A percentile compares a stretch with the other conserved stretches of the same genome.
Conservation (phyloP, 2,329 filamentous ascomycete species). For the Talaromyces sp. region DNA sequence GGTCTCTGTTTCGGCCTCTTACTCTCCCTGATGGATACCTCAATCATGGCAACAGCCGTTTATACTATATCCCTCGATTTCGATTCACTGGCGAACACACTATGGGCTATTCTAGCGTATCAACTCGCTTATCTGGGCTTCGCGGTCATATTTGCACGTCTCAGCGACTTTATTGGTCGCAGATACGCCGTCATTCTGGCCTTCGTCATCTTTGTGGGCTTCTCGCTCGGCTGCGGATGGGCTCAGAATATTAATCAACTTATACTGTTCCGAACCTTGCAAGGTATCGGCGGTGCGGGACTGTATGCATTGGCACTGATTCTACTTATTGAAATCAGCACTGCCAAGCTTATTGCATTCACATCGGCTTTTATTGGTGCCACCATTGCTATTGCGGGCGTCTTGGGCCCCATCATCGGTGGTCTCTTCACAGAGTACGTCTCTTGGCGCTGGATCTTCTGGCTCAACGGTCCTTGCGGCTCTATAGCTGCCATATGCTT, state of each 20-base stretch:
- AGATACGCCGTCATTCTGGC: not conserved
- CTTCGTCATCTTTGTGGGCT: not conserved
- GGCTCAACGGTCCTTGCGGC: slow-evolving; percentile 14
- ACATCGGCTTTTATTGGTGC: not conserved
- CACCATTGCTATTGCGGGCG: not conserved
- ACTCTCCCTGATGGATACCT: not conserved
- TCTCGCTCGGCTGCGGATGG: slow-evolving; percentile 3
- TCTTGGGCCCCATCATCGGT: slow-evolving; percentile 17
- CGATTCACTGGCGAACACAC: not conserved
- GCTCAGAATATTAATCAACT: slow-evolving; percentile 3
- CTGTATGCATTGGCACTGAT: no score
- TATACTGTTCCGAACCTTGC: not conserved
- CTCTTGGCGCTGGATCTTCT: slow-evolving; percentile 18
- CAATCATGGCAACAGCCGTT: not conserved
- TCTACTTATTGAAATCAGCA: no score
- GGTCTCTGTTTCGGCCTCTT: not conserved
- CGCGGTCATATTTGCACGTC: not conserved
- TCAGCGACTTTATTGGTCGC: not conserved
- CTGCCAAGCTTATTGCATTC: not conserved
- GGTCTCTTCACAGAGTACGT: slow-evolving; percentile 18
- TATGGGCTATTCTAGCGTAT: not conserved
- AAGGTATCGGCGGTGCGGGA: not conserved
- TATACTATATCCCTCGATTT: not conserved
- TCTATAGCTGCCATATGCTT: not conserved
- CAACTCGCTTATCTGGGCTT: not conserved